Base-by-base conservation (phyloP, 139 green algal species). In the Closterium sp. region DNA sequence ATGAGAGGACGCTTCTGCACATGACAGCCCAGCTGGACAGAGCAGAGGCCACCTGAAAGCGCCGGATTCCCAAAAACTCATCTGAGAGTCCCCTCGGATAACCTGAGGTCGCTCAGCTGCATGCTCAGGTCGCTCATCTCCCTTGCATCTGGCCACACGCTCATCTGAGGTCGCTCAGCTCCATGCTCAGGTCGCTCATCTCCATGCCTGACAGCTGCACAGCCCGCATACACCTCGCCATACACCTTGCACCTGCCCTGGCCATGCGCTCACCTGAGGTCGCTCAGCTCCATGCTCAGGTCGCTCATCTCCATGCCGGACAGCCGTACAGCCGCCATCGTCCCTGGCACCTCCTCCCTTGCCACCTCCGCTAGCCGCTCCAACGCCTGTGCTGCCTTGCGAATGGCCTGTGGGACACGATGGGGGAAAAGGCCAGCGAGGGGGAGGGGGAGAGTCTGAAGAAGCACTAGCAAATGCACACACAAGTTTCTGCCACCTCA, bases 61-160 rank as follows among this genome's bases (percentile, higher is more conserved):
- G 24, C 17, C 10, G 1, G 10, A 45, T 9, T 45, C 2, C 38
- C 10, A 45, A 4, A 22, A 10, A 22, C 50, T 73, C 50, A 27
- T 11, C n/a, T n/a, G n/a, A n/a, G n/a, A n/a, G n/a, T n/a, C n/a
- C n/a, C n/a, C n/a, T n/a, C n/a, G n/a, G n/a, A n/a, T n/a, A n/a
- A n/a, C n/a, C n/a, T n/a, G n/a, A n/a, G n/a, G n/a, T n/a, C n/a
- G n/a, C n/a, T n/a, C n/a, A n/a, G n/a, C n/a, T n/a, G n/a, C n/a
- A n/a, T n/a, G n/a, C n/a, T n/a, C n/a, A n/a, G 91, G 70, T 94
- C 91, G 88, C 91, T 94, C n/a, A 94, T 93, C 89, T 94, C 91
- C 91, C n/a, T n/a, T n/a, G n/a, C n/a, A n/a, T n/a, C n/a, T n/a
- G n/a, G n/a, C n/a, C n/a, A n/a, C n/a, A n/a, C n/a, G n/a, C n/a